Percentiles rank a stretch among this genome's conserved stretches.
These are phyloP conservation scores for Chaetomidium leptoderma DNA, from an alignment of 495 filamentous ascomycete species.

Conservation along the genomic window DNA sequence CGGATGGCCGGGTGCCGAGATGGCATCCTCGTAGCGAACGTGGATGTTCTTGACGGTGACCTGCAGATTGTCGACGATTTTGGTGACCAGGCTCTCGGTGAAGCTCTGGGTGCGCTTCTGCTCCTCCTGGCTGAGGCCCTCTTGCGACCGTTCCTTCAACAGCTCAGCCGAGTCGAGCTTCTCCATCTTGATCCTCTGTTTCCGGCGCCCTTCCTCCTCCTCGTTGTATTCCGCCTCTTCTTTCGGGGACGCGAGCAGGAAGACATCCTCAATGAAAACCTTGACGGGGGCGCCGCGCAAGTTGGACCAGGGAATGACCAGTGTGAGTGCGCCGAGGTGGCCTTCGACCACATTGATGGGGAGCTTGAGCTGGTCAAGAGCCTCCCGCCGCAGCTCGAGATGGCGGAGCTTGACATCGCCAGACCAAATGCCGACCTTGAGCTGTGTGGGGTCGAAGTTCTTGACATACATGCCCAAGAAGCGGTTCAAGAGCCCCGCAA, in stretches of 20 bases:
- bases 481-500: slow-evolving; percentile 91
- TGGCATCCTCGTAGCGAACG: slow-evolving; percentile 94
- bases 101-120: slow-evolving; percentile 96
- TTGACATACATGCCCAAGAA: slow-evolving; percentile 99
- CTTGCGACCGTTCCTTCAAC: slow-evolving; percentile 82
- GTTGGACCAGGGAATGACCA: slow-evolving; percentile 96
- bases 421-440: slow-evolving; percentile 97
- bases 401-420: slow-evolving; percentile 92
- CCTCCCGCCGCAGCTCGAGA: slow-evolving; percentile 87
- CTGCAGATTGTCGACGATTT: slow-evolving; percentile 96
- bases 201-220: slow-evolving; percentile 80
- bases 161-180: slow-evolving; percentile 94
- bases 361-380: slow-evolving; percentile 90
- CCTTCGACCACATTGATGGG: slow-evolving; percentile 96
- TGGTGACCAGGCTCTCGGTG: slow-evolving; percentile 86
- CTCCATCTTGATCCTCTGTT: slow-evolving; percentile 89
- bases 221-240: slow-evolving; percentile 90
- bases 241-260: slow-evolving; percentile 85
- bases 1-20: slow-evolving; percentile 89
- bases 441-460: slow-evolving; percentile 94
- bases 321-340: slow-evolving; percentile 81
- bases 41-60: slow-evolving; percentile 97
- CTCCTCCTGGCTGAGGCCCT: slow-evolving; percentile 90
- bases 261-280: slow-evolving; percentile 95
- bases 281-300: slow-evolving; percentile 88